phyloP scores from a whole-genome alignment of 192 early-diverging fungal genomes.

The Phycomyces nitens region DNA sequence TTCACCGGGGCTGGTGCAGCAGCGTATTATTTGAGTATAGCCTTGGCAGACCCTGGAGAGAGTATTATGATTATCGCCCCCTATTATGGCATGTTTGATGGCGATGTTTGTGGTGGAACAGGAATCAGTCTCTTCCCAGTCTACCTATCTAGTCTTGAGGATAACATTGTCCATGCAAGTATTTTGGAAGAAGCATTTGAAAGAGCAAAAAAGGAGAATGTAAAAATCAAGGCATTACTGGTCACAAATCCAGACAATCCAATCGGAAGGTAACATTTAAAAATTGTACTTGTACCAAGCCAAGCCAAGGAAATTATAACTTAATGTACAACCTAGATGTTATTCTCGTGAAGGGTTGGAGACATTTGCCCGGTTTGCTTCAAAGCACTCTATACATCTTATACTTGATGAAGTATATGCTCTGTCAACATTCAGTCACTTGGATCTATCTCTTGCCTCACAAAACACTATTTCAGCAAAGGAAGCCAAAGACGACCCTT shows the following conservation, averaged over 20 bases:
- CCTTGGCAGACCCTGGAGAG: conserved; percentile 67
- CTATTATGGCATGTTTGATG: conserved; percentile 73
- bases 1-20: conserved; percentile 65
- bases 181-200: conserved; percentile 48
- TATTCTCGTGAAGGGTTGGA: conserved; percentile 52
- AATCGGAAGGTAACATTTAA: conserved; percentile 45
- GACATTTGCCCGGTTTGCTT: conserved; percentile 60
- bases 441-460: neutral
- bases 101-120: conserved; percentile 51
- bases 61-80: conserved; percentile 71
- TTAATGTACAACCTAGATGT: no score
- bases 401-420: conserved; percentile 84
- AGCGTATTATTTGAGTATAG: conserved; percentile 61
- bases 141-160: conserved; percentile 38
- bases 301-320: no score
- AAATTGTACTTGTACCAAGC: no score
- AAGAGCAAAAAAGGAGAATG: conserved; percentile 40
- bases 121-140: conserved; percentile 52
- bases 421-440: conserved; percentile 54
- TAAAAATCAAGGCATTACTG: conserved; percentile 54
- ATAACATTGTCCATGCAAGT: conserved; percentile 32
- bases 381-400: conserved; percentile 57
- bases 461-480: neutral
- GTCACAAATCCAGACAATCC: conserved; percentile 78
- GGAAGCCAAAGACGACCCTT: conserved; percentile 37